phyloP scores from a whole-genome alignment of 306 rosid species.

The Coriaria nepalensis region DNA sequence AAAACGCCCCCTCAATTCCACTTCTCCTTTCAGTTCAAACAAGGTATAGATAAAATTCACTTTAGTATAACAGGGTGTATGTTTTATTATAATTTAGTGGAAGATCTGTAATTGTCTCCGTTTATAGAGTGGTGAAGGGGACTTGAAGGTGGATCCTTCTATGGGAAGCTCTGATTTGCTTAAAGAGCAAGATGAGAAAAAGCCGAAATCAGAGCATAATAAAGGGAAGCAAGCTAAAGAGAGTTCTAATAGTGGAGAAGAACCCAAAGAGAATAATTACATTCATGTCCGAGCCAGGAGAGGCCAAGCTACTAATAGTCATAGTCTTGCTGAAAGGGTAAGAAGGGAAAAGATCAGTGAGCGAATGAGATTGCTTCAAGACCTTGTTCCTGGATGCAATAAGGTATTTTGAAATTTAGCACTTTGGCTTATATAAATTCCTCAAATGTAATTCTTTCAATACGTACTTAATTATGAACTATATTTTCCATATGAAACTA shows the following conservation, averaged over 20 bases:
- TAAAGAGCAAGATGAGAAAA: conserved; percentile 53
- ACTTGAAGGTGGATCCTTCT: conserved; percentile 31
- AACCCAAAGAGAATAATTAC: conserved; percentile 54
- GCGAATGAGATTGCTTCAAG: conserved; percentile 96
- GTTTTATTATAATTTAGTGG: not conserved
- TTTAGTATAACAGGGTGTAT: not conserved
- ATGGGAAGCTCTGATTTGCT: conserved; percentile 27
- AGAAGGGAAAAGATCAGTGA: conserved; percentile 99
- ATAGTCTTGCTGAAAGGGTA: conserved; percentile 97
- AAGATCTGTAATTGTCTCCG: conserved; percentile 10
- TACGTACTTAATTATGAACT: not conserved
- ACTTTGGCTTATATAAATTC: not conserved
- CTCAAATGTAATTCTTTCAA: not conserved
- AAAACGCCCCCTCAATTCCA: conserved; percentile 46
- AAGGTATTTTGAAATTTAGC: conserved; percentile 36
- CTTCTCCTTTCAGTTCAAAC: conserved; percentile 37
- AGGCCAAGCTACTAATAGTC: conserved; percentile 91
- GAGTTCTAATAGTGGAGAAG: conserved; percentile 49
- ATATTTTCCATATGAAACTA: not conserved
- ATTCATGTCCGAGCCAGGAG: conserved; percentile 89
- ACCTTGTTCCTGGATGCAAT: conserved; percentile 98
- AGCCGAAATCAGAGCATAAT: conserved; percentile 39
- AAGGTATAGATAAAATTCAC: conserved; percentile 32
- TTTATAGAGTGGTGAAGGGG: conserved; percentile 55
- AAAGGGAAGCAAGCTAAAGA: conserved; percentile 54